Percentiles rank a stretch among this genome's conserved stretches.
These are phyloP conservation scores for Diaporthe nobilis DNA, from an alignment of 2,329 filamentous ascomycete genomes.

Conservation along the genomic window DNA sequence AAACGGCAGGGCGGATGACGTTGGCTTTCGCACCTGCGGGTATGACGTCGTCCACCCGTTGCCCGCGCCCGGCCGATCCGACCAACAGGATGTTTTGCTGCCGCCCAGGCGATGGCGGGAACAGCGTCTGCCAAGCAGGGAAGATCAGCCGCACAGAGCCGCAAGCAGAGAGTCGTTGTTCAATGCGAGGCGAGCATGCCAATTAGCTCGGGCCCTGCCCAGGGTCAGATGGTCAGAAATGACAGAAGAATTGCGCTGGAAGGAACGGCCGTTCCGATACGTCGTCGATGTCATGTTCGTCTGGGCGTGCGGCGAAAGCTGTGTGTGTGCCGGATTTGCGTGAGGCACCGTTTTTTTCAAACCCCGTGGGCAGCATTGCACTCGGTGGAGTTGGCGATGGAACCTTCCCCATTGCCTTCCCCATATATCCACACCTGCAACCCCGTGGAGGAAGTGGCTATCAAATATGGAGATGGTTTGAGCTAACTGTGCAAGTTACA, in stretches of 20 bases:
- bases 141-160: constrained; percentile 26
- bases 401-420: constrained; percentile 9
- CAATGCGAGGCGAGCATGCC: neutral
- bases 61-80: constrained; percentile 5
- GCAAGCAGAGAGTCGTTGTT: constrained; percentile 21
- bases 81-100: neutral
- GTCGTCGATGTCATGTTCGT: constrained; percentile 19
- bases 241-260: constrained; percentile 2
- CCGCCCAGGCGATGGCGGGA: neutral
- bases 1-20: neutral
- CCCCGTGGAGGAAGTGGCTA: constrained; percentile 23
- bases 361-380: constrained; percentile 17
- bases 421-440: constrained; percentile 29
- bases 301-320: neutral
- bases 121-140: constrained; percentile 1
- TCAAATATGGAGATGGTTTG: constrained; percentile 22
- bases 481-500: neutral
- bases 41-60: constrained; percentile 20
- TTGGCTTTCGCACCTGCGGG: neutral
- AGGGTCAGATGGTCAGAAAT: constrained; percentile 26
- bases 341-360: neutral
- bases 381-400: constrained; percentile 10
- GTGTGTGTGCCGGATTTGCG: neutral
- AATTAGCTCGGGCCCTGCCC: neutral
- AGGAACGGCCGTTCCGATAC: neutral